Evolutionary conservation across 805 yeast genomes (phyloP).

Genomic region (Cyberlindnera bimundalis): DNA sequence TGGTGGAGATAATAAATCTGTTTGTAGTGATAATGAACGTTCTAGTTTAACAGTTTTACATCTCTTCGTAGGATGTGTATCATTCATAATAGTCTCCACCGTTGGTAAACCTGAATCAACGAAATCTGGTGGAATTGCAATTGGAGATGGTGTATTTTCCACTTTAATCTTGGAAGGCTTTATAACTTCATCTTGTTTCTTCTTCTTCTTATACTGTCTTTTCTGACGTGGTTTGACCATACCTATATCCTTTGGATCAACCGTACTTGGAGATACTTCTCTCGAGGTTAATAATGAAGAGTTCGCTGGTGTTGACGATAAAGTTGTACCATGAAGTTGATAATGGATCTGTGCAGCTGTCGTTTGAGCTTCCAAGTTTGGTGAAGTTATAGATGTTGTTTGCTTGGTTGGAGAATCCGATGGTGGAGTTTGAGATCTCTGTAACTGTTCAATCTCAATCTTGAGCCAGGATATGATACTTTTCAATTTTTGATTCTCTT

Average conservation of each 20-base stretch:
- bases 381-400: no score
- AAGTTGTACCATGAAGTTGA: slow-evolving; percentile 5
- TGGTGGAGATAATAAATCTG: slow-evolving; percentile 16
- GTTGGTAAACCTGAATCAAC: slow-evolving; percentile 14
- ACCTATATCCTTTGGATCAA: slow-evolving; percentile 24
- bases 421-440: slow-evolving; percentile 8
- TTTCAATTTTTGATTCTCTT: slow-evolving; percentile 42
- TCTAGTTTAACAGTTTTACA: slow-evolving; percentile 16
- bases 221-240: slow-evolving; percentile 20
- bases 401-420: background rate
- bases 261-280: slow-evolving; percentile 22
- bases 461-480: slow-evolving; percentile 38
- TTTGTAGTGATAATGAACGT: slow-evolving; percentile 17
- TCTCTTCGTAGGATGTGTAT: slow-evolving; percentile 14
- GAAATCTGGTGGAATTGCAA: slow-evolving; percentile 9
- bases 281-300: slow-evolving; percentile 7
- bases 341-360: slow-evolving; percentile 12
- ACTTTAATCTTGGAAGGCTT: no score
- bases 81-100: slow-evolving; percentile 11
- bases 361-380: slow-evolving; percentile 7
- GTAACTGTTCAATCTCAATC: slow-evolving; percentile 34
- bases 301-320: slow-evolving; percentile 12
- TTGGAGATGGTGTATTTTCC: slow-evolving; percentile 27
- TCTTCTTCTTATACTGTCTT: slow-evolving; percentile 24
- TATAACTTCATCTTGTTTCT: slow-evolving; percentile 17